Base-by-base conservation (phyloP, 2,329 filamentous ascomycete genomes). In the Alternaria conjuncta region DNA sequence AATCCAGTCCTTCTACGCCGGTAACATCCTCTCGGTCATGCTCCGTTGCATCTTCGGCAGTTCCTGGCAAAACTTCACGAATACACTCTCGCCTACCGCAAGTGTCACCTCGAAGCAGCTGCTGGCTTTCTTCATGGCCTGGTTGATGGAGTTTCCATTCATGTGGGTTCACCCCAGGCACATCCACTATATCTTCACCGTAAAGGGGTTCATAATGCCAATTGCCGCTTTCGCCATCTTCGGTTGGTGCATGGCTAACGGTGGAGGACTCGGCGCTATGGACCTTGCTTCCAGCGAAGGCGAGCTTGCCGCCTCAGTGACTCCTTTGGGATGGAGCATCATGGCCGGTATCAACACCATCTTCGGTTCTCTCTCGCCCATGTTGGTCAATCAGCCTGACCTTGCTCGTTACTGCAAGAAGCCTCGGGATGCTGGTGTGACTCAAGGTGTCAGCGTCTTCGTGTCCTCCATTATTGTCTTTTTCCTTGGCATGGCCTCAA, bases 261-360 rank as follows among this genome's bases (percentile, higher is more conserved):
- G 75, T 10, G 71, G 72, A 10, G 79, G 79, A 25, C 67, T 76
- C 1, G 63, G 41, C 21, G 58, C 65, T 4, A 70, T 68, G 51
- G 55, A 63, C 13, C 65, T 70, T n/a, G 63, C 63, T 26, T 66
- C 66, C 3, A 43, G 58, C 30, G 46, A 60, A 13, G 61, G 23
- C 6, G 45, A 49, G 10, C 30, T 61, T 26, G 63, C 67, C 12
- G 43, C 41, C 6, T 46, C 60, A 6, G 20, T 46, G 12, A 66
- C 65, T 2, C 70, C 71, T 6, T 21, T 68, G 2, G 78, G 78
- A 18, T 81, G 81, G 81, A 75, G 78, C 5, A 75, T 82, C 67
- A 79, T 83, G 69, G 74, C 72, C 30, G 81, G 79, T 5, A 81
- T 83, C 64, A 82, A 83, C 61, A 77, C 78, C n/a, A 77, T 82